These are phyloP conservation scores for Talaromyces sp. DNA, from an alignment of 2,329 filamentous ascomycete genomes.

Conservation along the genomic window DNA sequence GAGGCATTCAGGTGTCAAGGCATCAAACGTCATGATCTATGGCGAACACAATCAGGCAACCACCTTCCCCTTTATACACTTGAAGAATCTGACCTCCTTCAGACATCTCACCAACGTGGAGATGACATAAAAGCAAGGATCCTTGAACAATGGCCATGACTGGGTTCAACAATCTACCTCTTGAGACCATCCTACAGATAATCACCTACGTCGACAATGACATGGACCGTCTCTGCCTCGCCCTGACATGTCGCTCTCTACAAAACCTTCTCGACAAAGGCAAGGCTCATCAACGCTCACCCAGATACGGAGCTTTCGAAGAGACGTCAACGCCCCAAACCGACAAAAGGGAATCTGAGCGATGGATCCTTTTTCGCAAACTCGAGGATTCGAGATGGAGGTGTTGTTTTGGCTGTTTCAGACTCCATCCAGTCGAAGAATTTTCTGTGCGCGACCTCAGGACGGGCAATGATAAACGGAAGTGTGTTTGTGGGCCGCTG, in stretches of 20 bases:
- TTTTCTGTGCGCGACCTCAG: neutral
- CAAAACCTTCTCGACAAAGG: neutral
- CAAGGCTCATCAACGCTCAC: neutral
- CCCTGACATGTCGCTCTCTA: neutral
- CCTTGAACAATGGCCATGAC: neutral
- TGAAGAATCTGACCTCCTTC: neutral
- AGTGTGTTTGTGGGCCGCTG: neutral
- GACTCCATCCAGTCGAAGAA: neutral
- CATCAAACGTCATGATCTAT: neutral
- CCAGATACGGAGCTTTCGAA: neutral
- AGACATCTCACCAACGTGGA: neutral
- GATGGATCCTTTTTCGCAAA: neutral
- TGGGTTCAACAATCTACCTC: neutral
- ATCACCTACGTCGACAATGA: neutral
- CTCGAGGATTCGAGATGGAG: neutral
- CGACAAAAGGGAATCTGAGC: neutral
- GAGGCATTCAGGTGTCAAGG: neutral
- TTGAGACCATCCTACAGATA: neutral
- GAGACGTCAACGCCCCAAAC: neutral
- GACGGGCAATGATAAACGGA: neutral
- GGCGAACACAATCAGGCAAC: neutral
- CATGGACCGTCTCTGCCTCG: neutral
- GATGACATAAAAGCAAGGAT: neutral
- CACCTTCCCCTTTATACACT: neutral
- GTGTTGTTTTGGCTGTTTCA: neutral